These are phyloP conservation scores for Fusarium bulbicola DNA, from an alignment of 2,329 filamentous ascomycete genomes.

Conservation along the genomic window DNA sequence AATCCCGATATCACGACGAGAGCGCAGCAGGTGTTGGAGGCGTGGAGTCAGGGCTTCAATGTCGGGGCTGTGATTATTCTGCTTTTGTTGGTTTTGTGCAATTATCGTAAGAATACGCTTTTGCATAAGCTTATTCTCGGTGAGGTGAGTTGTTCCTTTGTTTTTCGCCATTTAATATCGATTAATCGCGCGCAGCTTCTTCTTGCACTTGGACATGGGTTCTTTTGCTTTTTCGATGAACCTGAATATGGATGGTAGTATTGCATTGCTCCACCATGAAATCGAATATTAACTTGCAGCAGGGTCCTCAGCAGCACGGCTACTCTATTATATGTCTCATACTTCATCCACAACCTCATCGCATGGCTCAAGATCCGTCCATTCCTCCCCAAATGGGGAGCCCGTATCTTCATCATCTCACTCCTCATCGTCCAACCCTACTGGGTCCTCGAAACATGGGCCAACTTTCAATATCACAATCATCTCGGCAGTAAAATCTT, in stretches of 20 bases:
- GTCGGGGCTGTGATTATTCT: constrained; percentile 12
- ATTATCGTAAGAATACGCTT: constrained; percentile 18
- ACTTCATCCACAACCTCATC: constrained; percentile 24
- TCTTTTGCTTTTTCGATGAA: constrained; percentile 22
- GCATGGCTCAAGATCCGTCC: constrained; percentile 25
- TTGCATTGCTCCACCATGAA: rapidly evolving
- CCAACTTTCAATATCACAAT: constrained; percentile 28
- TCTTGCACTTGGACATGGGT: constrained; percentile 20
- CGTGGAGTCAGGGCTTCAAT: constrained; percentile 26
- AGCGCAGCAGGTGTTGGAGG: constrained; percentile 20
- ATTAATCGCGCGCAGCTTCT: constrained; percentile 2
- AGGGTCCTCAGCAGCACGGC: constrained; percentile 27
- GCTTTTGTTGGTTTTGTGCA: constrained; percentile 17
- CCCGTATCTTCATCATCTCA: constrained; percentile 10
- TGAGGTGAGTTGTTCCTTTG: neutral
- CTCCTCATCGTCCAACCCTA: constrained; percentile 17
- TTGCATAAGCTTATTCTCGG: constrained; percentile 27
- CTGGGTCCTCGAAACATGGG: constrained; percentile 28
- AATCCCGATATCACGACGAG: constrained; percentile 20
- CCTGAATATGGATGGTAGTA: constrained; percentile 25
- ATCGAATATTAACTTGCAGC: rapidly evolving
- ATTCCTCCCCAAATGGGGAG: constrained; percentile 18
- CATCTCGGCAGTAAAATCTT: constrained; percentile 14
- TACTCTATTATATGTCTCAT: constrained; percentile 19
- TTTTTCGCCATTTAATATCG: neutral